phyloP scores from a whole-genome alignment of 805 yeast species.

The Kazachstania viticola region DNA sequence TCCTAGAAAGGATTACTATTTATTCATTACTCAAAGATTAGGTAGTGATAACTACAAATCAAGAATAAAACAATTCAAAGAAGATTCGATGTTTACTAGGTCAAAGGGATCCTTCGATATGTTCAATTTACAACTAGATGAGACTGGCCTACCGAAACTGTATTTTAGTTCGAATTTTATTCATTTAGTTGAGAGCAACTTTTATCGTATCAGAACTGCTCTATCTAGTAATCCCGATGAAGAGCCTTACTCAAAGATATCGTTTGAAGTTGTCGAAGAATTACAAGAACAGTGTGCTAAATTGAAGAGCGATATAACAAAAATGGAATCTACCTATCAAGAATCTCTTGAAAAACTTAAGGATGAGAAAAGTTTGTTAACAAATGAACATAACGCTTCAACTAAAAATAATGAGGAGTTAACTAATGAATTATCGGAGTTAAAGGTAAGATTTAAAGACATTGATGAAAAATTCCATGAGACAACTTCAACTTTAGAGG shows the following conservation, averaged over 20 bases:
- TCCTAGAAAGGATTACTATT: slow-evolving; percentile 46
- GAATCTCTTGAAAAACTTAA: slow-evolving; percentile 14
- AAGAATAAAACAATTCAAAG: slow-evolving; percentile 62
- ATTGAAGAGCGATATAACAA: slow-evolving; percentile 22
- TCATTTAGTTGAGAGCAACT: slow-evolving; percentile 56
- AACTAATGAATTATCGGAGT: neutral
- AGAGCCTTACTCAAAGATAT: slow-evolving; percentile 58
- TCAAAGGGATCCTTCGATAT: slow-evolving; percentile 39
- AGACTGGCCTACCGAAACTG: slow-evolving; percentile 79
- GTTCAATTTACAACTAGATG: slow-evolving; percentile 47
- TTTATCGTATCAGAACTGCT: slow-evolving; percentile 54
- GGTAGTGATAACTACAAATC: slow-evolving; percentile 73
- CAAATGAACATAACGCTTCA: slow-evolving; percentile 10
- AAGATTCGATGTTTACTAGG: slow-evolving; percentile 40
- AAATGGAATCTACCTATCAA: slow-evolving; percentile 23
- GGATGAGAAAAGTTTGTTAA: slow-evolving; percentile 6
- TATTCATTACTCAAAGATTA: slow-evolving; percentile 53
- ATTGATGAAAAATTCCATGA: slow-evolving; percentile 3
- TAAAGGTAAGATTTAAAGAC: slow-evolving; percentile 9
- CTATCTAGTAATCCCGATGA: slow-evolving; percentile 60
- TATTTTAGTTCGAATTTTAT: slow-evolving; percentile 60
- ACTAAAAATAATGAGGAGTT: neutral
- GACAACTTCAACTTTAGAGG: too few relatives aligned
- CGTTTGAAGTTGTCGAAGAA: slow-evolving; percentile 40
- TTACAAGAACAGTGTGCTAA: slow-evolving; percentile 29